Conservation (phyloP, 345 rosid species). For the Sonneratia caseolaris region DNA sequence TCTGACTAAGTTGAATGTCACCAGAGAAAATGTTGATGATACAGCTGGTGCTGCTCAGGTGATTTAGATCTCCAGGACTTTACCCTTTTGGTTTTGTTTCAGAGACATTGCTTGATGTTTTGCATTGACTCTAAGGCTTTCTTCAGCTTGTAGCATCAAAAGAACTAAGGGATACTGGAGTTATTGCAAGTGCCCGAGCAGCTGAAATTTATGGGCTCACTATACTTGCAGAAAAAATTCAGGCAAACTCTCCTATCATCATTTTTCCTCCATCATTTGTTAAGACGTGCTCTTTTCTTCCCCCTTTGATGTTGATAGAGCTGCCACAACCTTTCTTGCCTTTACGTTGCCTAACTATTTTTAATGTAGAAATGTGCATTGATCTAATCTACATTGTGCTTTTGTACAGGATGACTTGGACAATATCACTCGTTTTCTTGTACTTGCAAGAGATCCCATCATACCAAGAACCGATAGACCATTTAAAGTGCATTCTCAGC, state of each 20-base stretch:
- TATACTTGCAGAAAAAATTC: slow-evolving; percentile 52
- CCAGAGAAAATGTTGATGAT: slow-evolving; percentile 38
- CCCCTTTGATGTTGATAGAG: background rate
- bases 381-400: background rate
- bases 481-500: slow-evolving; percentile 21
- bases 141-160: slow-evolving; percentile 38
- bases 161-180: slow-evolving; percentile 49
- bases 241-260: slow-evolving; percentile 20
- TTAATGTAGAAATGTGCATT: background rate
- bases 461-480: slow-evolving; percentile 29
- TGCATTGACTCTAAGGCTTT: slow-evolving; percentile 5
- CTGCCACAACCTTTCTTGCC: background rate
- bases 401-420: slow-evolving; percentile 28
- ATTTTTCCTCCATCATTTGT: background rate
- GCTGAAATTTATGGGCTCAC: slow-evolving; percentile 67
- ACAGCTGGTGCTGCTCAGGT: slow-evolving; percentile 51
- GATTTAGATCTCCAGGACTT: background rate
- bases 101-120: background rate
- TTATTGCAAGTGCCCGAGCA: slow-evolving; percentile 65
- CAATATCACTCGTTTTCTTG: slow-evolving; percentile 35
- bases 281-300: background rate
- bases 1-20: slow-evolving; percentile 29
- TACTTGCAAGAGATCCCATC: slow-evolving; percentile 53
- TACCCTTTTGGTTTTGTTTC: background rate
- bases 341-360: background rate